Base-by-base conservation (phyloP, 768 basidiomycete genomes). In the Rubroboletus satanas region DNA sequence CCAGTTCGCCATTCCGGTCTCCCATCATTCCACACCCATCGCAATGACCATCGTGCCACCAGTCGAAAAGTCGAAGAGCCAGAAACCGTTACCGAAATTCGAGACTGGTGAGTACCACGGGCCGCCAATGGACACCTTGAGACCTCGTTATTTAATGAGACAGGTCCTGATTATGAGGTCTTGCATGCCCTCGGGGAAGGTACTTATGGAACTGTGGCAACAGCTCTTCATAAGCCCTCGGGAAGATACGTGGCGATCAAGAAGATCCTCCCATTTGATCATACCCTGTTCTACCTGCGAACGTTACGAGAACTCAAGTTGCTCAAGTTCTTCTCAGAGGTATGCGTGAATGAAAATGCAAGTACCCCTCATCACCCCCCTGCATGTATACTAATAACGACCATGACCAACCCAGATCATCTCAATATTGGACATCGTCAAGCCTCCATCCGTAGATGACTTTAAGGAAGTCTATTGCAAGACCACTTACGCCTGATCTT, bases 221-320 rank as follows among this genome's bases (percentile, higher is more conserved):
- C 93, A 52, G 95, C 94, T 33, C 74, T 88, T 36, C 93, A 97
- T 74, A 82, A 83, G 62, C 88, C 90, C 6, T 83, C 85, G 8
- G 83, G 86, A 32, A 83, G 84, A 56, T 83, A 91, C 69, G 93
- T 98, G 15, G 95, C 94, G 41, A 95, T 96, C 75, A 98, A 96
- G 81, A 93, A 92, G 74, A 88, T 97, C 64, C 83, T 90, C 39
- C 94, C 93, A 9, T 96, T 97, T 71, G 94, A 96, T 65, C 94
- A 96, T 68, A 87, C 90, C 32, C 79, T 96, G 71, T 96, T 94
- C 75, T 92, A 89, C 63, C 75, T 96, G 67, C 81, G 88, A 55
- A 98, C 94, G 2, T 76, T 97, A 49, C 82, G 94, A 56, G 95
- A 97, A 74, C 79, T 97, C 69, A 96, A 97, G 74, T 77, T 97